These are phyloP conservation scores for Ogataea pini DNA, from an alignment of 805 yeast species.

Conservation along the genomic window DNA sequence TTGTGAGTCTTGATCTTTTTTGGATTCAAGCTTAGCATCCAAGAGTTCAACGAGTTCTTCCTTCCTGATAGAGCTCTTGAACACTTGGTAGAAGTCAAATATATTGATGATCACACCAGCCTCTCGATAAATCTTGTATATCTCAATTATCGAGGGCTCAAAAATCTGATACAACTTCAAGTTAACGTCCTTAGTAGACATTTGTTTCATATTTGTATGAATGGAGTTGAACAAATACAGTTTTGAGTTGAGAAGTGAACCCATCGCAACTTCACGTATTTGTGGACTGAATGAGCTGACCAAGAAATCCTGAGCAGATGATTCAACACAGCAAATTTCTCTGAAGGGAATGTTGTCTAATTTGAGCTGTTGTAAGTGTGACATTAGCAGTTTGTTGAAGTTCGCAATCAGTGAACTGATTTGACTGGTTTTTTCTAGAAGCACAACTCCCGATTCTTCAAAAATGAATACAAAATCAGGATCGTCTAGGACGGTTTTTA, in stretches of 20 bases:
- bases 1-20: background rate
- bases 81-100: conserved; percentile 38
- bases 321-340: conserved; percentile 43
- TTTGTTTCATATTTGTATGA: conserved; percentile 23
- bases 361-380: conserved; percentile 27
- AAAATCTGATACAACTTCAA: conserved; percentile 37
- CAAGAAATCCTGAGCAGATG: conserved; percentile 30
- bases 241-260: conserved; percentile 44
- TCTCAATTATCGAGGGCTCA: conserved; percentile 52
- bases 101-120: conserved; percentile 58
- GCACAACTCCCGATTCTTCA: conserved; percentile 8
- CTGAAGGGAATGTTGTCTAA: conserved; percentile 35
- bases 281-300: conserved; percentile 44
- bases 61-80: conserved; percentile 34
- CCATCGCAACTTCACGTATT: conserved; percentile 41
- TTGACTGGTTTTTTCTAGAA: conserved; percentile 11
- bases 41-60: conserved; percentile 21
- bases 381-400: conserved; percentile 18
- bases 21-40: conserved; percentile 5
- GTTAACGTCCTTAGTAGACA: conserved; percentile 12
- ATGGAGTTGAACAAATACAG: conserved; percentile 28
- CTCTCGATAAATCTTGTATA: conserved; percentile 74
- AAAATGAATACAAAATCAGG: conserved; percentile 29
- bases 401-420: conserved; percentile 14
- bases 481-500: conserved; percentile 25